Conservation (phyloP, 108 stramenopile species). For the Seminavis robusta region DNA sequence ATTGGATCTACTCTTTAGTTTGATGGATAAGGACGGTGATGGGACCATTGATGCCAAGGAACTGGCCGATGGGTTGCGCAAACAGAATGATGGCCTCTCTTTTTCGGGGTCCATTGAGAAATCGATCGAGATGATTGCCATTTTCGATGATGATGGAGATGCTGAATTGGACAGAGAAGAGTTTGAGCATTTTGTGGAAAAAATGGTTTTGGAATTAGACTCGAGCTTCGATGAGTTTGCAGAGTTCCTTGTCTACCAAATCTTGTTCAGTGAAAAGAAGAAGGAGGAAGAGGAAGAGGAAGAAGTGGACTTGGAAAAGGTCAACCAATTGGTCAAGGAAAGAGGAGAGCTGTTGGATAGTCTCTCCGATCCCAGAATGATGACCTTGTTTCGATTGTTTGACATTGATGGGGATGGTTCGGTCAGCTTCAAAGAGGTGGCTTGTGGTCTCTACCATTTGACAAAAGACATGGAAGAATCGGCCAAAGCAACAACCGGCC, state of each 20-base stretch:
- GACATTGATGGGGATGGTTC: constrained; percentile 28
- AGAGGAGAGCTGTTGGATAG: neutral
- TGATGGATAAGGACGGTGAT: constrained; percentile 1
- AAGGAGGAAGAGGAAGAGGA: neutral
- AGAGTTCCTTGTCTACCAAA: constrained; percentile 4
- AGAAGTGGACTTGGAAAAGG: neutral
- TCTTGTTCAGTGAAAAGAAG: neutral
- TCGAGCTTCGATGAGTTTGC: constrained; percentile 7
- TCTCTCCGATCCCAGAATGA: constrained; percentile 33
- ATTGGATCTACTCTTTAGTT: constrained; percentile 15
- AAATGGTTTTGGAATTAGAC: constrained; percentile 5
- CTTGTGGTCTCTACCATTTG: constrained; percentile 36
- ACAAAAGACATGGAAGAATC: constrained; percentile 33
- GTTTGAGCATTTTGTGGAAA: constrained; percentile 20
- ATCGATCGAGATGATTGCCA: constrained; percentile 9
- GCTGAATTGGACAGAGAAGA: constrained; percentile 3
- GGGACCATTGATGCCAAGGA: constrained; percentile 1
- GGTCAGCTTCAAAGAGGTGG: constrained; percentile 45
- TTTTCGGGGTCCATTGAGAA: constrained; percentile 15
- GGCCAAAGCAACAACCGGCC: constrained; percentile 18
- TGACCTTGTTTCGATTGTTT: constrained; percentile 34
- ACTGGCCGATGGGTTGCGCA: constrained; percentile 9
- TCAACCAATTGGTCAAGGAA: neutral
- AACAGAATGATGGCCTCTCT: constrained; percentile 1
- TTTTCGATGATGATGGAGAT: constrained; percentile 7